Evolutionary conservation across 2,329 filamentous ascomycete genomes (phyloP).

Genomic region (Penicillium digitatum): DNA sequence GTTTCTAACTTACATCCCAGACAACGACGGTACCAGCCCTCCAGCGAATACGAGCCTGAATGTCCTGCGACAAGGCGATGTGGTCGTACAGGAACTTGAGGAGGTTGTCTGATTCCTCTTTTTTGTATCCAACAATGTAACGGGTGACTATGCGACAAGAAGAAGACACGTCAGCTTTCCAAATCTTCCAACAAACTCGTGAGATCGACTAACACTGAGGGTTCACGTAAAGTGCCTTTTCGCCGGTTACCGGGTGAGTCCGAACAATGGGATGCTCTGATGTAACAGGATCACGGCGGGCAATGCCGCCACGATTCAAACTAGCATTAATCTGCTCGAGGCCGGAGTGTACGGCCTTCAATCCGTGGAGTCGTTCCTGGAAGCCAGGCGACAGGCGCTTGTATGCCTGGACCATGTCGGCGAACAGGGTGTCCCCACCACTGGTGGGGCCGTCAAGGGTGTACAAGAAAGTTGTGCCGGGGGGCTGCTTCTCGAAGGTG

Average conservation of each 20-base stretch:
- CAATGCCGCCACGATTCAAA: conserved; percentile 63
- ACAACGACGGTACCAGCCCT: conserved; percentile 74
- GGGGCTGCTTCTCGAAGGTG: conserved; percentile 81
- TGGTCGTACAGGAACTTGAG: conserved; percentile 76
- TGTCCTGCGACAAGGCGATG: conserved; percentile 66
- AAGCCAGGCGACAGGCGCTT: conserved; percentile 74
- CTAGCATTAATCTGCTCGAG: conserved; percentile 73
- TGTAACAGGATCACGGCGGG: conserved; percentile 69
- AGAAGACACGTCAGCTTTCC: background rate
- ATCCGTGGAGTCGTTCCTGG: conserved; percentile 72
- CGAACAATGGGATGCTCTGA: conserved; percentile 73
- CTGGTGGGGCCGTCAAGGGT: conserved; percentile 74
- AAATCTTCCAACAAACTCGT: background rate
- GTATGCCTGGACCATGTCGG: conserved; percentile 76
- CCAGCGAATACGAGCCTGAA: conserved; percentile 74
- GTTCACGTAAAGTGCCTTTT: conserved; percentile 81
- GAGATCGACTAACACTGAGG: conserved; percentile 62
- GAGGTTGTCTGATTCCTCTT: conserved; percentile 75
- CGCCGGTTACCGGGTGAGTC: conserved; percentile 75
- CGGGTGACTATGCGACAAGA: conserved; percentile 60
- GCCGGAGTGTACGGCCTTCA: conserved; percentile 77
- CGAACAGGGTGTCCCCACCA: conserved; percentile 82
- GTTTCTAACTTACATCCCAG: conserved; percentile 60
- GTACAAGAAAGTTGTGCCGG: conserved; percentile 85
- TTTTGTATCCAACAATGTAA: conserved; percentile 75